Percentiles rank a stretch among this genome's conserved stretches.
These are phyloP conservation scores for Eruca vesicaria DNA, from an alignment of 441 rosid species.

Conservation along the genomic window DNA sequence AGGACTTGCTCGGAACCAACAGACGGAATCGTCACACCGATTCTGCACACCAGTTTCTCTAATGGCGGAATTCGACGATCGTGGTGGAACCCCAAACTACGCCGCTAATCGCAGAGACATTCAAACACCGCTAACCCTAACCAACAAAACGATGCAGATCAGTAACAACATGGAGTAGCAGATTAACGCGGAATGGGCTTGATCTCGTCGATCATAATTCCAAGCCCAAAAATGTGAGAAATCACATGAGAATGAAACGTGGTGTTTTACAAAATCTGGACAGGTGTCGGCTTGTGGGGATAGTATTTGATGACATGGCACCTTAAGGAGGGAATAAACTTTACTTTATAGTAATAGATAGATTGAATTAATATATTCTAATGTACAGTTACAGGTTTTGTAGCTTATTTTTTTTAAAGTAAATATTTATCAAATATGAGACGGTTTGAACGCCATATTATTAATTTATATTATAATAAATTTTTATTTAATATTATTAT, in stretches of 20 bases:
- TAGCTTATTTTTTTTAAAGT: too few species aligned
- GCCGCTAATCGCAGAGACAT: not conserved
- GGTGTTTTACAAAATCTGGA: not conserved
- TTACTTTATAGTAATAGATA: too few species aligned
- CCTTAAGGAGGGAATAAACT: not conserved
- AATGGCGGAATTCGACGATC: not conserved
- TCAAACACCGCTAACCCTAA: not conserved
- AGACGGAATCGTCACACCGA: not conserved
- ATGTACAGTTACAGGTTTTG: too few species aligned
- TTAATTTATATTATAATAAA: too few species aligned
- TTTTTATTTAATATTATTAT: too few species aligned
- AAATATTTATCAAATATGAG: too few species aligned
- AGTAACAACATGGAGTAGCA: not conserved
- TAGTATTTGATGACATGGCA: not conserved
- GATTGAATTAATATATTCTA: too few species aligned
- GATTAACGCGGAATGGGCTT: not conserved
- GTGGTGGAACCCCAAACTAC: not conserved
- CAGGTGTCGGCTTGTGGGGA: not conserved
- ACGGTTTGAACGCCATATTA: too few species aligned
- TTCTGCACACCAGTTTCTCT: not conserved
- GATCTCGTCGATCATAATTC: not conserved
- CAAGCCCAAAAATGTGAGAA: not conserved
- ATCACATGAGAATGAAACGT: not conserved
- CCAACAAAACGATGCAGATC: too few species aligned
- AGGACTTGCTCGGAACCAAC: not conserved